Percentiles rank a stretch among this genome's conserved stretches.
phyloP scores from a whole-genome alignment of 139 green algal species.

The Coelastrella sp. region DNA sequence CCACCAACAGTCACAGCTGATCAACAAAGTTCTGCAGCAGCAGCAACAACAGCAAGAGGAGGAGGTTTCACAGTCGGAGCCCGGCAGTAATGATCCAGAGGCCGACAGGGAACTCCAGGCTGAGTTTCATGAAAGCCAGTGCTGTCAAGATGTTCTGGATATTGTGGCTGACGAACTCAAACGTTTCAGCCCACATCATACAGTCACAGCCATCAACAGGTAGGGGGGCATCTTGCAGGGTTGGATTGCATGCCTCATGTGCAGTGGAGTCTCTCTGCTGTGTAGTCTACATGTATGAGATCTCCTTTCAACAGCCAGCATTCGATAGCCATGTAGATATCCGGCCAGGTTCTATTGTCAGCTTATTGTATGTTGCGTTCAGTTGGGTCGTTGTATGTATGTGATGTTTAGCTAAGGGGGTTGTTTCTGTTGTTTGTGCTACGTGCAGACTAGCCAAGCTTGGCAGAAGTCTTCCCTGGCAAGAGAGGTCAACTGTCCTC shows the following conservation, averaged over 20 bases:
- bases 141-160: conserved; percentile 46
- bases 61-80: not conserved
- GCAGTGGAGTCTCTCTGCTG: no score
- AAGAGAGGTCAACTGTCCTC: not conserved
- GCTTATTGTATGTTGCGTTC: no score
- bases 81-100: not conserved
- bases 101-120: conserved; percentile 6
- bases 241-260: no score
- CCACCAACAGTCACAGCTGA: not conserved
- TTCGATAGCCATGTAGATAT: no score
- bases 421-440: not conserved
- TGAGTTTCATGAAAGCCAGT: conserved; percentile 33
- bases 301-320: no score
- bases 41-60: conserved; percentile 36
- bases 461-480: not conserved
- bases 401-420: no score
- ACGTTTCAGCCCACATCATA: conserved; percentile 20
- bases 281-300: no score
- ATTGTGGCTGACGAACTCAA: conserved; percentile 29
- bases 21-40: not conserved
- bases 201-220: conserved; percentile 21
- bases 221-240: no score
- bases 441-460: conserved; percentile 9
- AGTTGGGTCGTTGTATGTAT: no score
- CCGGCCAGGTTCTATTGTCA: no score